A percentile compares a stretch with the other conserved stretches of the same genome.
phyloP scores from a whole-genome alignment of 371 early-diverging fungal genomes.

The Mucor mucedo region DNA sequence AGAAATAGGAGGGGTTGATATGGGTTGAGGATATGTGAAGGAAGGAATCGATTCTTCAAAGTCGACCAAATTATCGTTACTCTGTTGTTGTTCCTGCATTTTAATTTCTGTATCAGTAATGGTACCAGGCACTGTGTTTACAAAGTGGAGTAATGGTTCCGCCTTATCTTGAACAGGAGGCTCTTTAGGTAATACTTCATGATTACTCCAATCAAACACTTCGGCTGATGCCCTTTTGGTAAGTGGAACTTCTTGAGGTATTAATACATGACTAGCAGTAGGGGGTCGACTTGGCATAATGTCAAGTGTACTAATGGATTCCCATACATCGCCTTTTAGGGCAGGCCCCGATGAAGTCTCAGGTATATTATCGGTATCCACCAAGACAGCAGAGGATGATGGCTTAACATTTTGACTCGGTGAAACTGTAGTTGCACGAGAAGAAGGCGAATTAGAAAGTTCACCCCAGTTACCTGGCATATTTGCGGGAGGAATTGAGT shows the following conservation, averaged over 20 bases:
- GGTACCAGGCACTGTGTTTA: constrained; percentile 6
- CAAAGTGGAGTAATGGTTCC: not conserved
- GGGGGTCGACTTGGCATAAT: not conserved
- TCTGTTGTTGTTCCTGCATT: not conserved
- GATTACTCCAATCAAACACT: not conserved
- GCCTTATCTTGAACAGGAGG: not conserved
- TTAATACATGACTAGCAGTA: not conserved
- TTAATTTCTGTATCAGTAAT: not conserved
- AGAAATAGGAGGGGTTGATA: not conserved
- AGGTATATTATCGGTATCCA: not conserved
- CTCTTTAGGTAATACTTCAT: not conserved
- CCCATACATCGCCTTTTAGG: constrained; percentile 13
- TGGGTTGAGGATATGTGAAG: not conserved
- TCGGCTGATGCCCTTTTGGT: not conserved
- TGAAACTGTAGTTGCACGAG: not conserved
- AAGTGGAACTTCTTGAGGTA: not conserved
- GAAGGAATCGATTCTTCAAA: not conserved
- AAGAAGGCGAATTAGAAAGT: not conserved
- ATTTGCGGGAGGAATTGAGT: not conserved
- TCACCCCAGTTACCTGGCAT: not conserved
- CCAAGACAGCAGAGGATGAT: not conserved
- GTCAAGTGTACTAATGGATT: not conserved
- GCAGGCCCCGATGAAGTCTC: not conserved
- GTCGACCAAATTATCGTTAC: constrained; percentile 2
- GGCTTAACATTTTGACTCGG: not conserved